A percentile compares a stretch with the other conserved stretches of the same genome.
Conservation (phyloP, 441 rosid species). For the Euphorbia corollata region DNA sequence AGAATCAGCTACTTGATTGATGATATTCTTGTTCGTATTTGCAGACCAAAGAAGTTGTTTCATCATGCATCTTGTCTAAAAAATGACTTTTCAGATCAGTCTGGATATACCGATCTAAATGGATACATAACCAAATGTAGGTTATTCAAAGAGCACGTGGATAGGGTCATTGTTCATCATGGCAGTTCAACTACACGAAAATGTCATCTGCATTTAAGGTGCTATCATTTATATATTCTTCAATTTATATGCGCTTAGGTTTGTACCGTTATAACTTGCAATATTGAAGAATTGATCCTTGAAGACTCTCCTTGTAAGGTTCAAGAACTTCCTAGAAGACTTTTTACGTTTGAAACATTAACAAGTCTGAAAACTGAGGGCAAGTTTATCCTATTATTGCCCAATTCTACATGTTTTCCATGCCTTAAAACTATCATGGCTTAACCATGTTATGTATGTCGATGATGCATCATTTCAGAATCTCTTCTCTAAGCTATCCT, state of each 20-base stretch:
- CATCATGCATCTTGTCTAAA: neutral
- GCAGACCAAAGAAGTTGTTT: neutral
- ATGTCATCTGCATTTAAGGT: neutral
- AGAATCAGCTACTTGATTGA: neutral
- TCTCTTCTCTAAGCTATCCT: constrained; percentile 11
- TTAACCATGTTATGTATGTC: neutral
- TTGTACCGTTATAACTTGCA: neutral
- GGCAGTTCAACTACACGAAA: neutral
- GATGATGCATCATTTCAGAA: neutral
- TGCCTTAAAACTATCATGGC: neutral
- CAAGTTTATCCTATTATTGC: neutral
- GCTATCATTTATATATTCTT: neutral
- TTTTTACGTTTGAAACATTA: constrained; percentile 5
- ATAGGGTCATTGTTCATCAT: neutral
- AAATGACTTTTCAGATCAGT: neutral
- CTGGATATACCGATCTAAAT: neutral
- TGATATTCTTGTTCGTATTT: neutral
- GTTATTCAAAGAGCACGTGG: neutral
- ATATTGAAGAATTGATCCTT: neutral
- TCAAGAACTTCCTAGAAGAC: constrained; percentile 3
- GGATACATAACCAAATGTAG: neutral
- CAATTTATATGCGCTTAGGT: neutral
- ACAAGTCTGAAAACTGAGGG: neutral
- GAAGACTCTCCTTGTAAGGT: neutral
- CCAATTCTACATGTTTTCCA: neutral